Evolutionary conservation across 352 stramenopile species (phyloP).

Genomic region (Phytophthora megakarya): DNA sequence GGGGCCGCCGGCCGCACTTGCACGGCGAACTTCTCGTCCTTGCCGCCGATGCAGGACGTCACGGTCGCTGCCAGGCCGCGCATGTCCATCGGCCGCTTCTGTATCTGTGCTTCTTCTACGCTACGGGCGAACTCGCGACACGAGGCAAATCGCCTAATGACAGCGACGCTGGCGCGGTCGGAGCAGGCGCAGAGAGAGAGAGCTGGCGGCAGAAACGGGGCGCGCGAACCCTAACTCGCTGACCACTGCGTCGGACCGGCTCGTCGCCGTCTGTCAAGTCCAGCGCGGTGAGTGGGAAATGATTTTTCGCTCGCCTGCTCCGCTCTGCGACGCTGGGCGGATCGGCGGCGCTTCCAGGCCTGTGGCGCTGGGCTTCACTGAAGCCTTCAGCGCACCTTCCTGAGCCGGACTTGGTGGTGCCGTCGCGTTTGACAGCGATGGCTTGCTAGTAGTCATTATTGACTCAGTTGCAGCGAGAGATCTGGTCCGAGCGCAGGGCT

Average conservation of each 20-base stretch:
- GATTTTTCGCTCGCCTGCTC: conserved; percentile 22
- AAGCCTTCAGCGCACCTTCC: conserved; percentile 29
- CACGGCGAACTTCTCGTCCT: conserved; percentile 79
- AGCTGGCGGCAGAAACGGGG: conserved; percentile 21
- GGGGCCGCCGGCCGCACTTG: conserved; percentile 51
- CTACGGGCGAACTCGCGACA: conserved; percentile 6
- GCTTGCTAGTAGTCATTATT: too few species aligned
- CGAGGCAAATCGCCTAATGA: conserved; percentile 34
- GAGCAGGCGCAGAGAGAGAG: conserved; percentile 25
- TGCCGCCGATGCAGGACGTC: conserved; percentile 82
- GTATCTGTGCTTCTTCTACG: background rate
- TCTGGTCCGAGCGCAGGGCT: conserved; percentile 30
- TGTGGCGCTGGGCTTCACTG: too few species aligned
- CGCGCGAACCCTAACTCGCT: conserved; percentile 23
- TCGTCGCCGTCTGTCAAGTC: conserved; percentile 20
- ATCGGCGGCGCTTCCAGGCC: conserved; percentile 18
- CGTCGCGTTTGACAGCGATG: conserved; percentile 1
- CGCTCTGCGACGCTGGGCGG: conserved; percentile 22
- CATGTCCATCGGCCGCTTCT: conserved; percentile 45
- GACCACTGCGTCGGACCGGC: conserved; percentile 26
- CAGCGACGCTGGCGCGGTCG: background rate
- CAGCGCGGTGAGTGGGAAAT: conserved; percentile 10
- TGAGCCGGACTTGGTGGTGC: background rate
- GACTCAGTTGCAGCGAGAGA: conserved; percentile 11
- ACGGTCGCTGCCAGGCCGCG: conserved; percentile 67